Evolutionary conservation across 1,284 basidiomycete genomes (phyloP).

Genomic region (Apiotrichum mycotoxinovorans): DNA sequence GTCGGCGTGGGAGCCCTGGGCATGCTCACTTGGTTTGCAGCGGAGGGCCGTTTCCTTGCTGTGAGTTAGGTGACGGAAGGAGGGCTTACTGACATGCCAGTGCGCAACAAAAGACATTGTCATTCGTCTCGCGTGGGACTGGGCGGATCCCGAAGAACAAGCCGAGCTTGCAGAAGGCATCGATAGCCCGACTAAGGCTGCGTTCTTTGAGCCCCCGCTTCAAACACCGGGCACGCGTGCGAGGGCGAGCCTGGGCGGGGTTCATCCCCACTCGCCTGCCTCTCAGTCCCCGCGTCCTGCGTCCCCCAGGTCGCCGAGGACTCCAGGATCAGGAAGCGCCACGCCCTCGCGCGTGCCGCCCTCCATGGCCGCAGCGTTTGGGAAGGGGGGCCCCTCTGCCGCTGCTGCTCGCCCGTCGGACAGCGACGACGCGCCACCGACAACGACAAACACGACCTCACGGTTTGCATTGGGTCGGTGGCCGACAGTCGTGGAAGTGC

Average conservation of each 20-base stretch:
- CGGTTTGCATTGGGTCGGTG: slow-evolving; percentile 16
- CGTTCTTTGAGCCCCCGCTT: background rate
- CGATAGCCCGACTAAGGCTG: background rate
- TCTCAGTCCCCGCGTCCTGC: background rate
- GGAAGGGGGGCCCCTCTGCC: background rate
- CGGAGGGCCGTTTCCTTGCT: slow-evolving; percentile 83
- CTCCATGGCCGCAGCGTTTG: background rate
- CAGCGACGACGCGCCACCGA: slow-evolving; percentile 4
- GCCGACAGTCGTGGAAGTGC: slow-evolving; percentile 28
- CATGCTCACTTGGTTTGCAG: slow-evolving; percentile 72
- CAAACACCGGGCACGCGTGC: slow-evolving; percentile 36
- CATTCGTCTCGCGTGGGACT: slow-evolving; percentile 77
- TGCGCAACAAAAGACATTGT: slow-evolving; percentile 85
- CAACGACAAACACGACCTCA: slow-evolving; percentile 11
- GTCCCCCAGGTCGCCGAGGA: slow-evolving; percentile 1
- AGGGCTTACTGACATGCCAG: slow-evolving; percentile 55
- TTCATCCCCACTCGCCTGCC: background rate
- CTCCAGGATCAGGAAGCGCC: background rate
- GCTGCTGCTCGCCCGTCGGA: too few relatives aligned
- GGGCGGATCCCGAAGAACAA: slow-evolving; percentile 53
- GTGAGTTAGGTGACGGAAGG: slow-evolving; percentile 52
- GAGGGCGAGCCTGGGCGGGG: slow-evolving; percentile 52
- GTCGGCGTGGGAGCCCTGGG: slow-evolving; percentile 55
- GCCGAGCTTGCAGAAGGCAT: slow-evolving; percentile 7
- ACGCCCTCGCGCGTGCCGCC: background rate